These are phyloP conservation scores for Rubus idaeus DNA, from an alignment of 306 rosid genomes.

Conservation along the genomic window DNA sequence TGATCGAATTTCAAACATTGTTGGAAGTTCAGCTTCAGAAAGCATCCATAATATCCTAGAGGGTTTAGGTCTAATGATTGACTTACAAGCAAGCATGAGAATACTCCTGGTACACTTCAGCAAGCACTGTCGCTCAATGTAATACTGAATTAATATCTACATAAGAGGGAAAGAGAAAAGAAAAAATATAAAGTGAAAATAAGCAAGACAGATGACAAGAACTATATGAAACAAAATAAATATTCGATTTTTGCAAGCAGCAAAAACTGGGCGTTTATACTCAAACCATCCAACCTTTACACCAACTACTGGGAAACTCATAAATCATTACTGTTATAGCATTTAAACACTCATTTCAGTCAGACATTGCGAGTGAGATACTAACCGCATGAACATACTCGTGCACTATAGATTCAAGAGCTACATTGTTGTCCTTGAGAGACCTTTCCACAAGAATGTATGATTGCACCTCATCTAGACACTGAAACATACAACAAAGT, in stretches of 20 bases:
- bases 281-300: not conserved
- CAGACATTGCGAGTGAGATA: conserved; percentile 20
- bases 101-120: conserved; percentile 84
- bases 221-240: not conserved
- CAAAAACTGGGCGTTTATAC: not conserved
- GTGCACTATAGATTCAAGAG: conserved; percentile 43
- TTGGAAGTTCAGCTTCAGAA: conserved; percentile 19
- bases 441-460: conserved; percentile 76
- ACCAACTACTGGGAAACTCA: not conserved
- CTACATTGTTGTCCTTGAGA: conserved; percentile 41
- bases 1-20: not conserved
- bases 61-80: not conserved
- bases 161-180: conserved; percentile 24
- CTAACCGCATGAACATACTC: conserved; percentile 72
- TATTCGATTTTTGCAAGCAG: not conserved
- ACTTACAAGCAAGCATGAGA: conserved; percentile 84
- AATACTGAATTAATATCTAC: conserved; percentile 72
- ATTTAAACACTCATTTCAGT: not conserved
- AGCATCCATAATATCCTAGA: not conserved
- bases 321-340: not conserved
- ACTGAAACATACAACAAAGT: conserved; percentile 38
- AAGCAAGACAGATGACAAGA: conserved; percentile 8
- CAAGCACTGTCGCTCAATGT: conserved; percentile 89
- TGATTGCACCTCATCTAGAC: conserved; percentile 83
- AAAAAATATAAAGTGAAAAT: conserved; percentile 1